Conservation (phyloP, 805 yeast species). For the Candida lessepsii region DNA sequence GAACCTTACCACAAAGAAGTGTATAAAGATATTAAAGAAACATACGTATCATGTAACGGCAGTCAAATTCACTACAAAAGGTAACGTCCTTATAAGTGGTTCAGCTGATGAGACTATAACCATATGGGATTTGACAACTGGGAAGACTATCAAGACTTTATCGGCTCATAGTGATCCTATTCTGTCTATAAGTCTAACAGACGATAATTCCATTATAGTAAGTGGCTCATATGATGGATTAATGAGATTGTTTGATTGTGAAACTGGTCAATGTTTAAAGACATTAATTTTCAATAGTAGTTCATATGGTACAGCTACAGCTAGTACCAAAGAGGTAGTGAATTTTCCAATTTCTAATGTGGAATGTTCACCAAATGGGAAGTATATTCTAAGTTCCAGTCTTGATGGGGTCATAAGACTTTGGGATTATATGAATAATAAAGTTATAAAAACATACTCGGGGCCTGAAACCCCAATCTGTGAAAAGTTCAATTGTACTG, state of each 20-base stretch:
- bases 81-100: slow-evolving; percentile 77
- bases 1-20: slow-evolving; percentile 52
- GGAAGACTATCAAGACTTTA: slow-evolving; percentile 69
- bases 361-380: slow-evolving; percentile 75
- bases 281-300: slow-evolving; percentile 78
- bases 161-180: slow-evolving; percentile 95
- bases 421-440: slow-evolving; percentile 85
- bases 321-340: slow-evolving; percentile 48
- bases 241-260: slow-evolving; percentile 84
- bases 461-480: slow-evolving; percentile 37
- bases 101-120: slow-evolving; percentile 89
- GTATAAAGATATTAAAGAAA: slow-evolving; percentile 56
- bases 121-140: slow-evolving; percentile 80
- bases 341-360: slow-evolving; percentile 75
- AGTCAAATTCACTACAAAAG: slow-evolving; percentile 67
- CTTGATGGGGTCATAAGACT: slow-evolving; percentile 75
- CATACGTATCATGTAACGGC: slow-evolving; percentile 85
- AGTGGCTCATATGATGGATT: slow-evolving; percentile 92
- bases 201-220: slow-evolving; percentile 77
- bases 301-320: slow-evolving; percentile 57
- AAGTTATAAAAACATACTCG: slow-evolving; percentile 70
- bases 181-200: slow-evolving; percentile 67
- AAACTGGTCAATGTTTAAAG: slow-evolving; percentile 86
- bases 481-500: slow-evolving; percentile 52
- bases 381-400: slow-evolving; percentile 72